phyloP scores from a whole-genome alignment of 116 monocot species.

The Dioscorea cayenensis region DNA sequence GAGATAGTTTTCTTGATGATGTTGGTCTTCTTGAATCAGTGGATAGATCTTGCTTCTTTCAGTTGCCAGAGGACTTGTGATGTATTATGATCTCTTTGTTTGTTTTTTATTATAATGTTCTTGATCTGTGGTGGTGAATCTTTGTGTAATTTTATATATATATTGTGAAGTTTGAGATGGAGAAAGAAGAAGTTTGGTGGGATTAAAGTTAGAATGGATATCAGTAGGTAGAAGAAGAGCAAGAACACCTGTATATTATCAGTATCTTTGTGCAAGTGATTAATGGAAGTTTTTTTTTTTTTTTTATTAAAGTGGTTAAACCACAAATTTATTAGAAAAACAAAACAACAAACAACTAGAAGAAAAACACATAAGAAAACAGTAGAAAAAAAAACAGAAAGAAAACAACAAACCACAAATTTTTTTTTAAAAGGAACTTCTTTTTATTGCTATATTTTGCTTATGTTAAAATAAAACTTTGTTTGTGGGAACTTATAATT shows the following conservation, averaged over 20 bases:
- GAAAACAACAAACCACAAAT: too few relatives aligned
- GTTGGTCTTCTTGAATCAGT: slow-evolving; percentile 43
- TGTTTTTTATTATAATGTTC: background rate
- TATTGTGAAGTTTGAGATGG: slow-evolving; percentile 6
- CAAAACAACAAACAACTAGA: too few relatives aligned
- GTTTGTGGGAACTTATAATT: too few relatives aligned
- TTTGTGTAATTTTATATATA: slow-evolving; percentile 1
- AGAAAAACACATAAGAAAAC: too few relatives aligned
- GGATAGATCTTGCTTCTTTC: slow-evolving; percentile 63
- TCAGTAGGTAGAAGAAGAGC: background rate
- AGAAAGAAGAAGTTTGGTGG: background rate
- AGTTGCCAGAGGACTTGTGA: slow-evolving; percentile 29
- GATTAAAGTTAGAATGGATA: background rate
- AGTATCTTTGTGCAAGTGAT: background rate
- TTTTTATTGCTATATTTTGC: too few relatives aligned
- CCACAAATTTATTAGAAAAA: too few relatives aligned
- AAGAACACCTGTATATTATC: slow-evolving; percentile 15
- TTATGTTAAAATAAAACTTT: too few relatives aligned
- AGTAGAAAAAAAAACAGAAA: too few relatives aligned
- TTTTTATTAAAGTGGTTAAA: too few relatives aligned
- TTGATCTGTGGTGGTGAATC: slow-evolving; percentile 9
- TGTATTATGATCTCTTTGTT: background rate
- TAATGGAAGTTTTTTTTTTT: background rate
- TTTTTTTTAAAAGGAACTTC: background rate
- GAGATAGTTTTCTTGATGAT: slow-evolving; percentile 16